These are phyloP conservation scores for Paspalum vaginatum DNA, from an alignment of 176 grass and related monocot genomes.

Conservation along the genomic window DNA sequence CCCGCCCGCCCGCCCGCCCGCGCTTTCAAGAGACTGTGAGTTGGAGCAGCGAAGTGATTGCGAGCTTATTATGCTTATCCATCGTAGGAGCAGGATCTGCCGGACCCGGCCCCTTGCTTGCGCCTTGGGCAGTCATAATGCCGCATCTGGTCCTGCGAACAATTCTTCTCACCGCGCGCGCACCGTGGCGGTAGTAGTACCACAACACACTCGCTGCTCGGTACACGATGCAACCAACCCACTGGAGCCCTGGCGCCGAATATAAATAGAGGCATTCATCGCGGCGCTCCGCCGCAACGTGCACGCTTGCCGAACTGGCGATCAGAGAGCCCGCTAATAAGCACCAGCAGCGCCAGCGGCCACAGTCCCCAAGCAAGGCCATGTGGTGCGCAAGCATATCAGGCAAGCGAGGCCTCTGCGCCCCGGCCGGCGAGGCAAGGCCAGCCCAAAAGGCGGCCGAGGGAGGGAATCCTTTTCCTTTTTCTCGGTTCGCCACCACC, in stretches of 20 bases:
- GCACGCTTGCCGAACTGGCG: conserved; percentile 34
- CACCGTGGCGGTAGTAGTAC: neutral
- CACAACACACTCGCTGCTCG: too few species aligned
- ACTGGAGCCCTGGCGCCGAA: neutral
- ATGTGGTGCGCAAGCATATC: conserved; percentile 22
- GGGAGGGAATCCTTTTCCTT: conserved; percentile 29
- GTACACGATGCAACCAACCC: conserved; percentile 10
- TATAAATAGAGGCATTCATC: neutral
- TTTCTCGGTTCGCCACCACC: neutral
- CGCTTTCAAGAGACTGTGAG: neutral
- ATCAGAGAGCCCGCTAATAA: too few species aligned
- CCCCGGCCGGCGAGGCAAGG: neutral
- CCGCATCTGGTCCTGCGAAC: neutral
- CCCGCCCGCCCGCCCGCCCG: too few species aligned
- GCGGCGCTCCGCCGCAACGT: neutral
- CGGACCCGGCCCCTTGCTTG: neutral
- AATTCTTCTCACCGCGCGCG: neutral
- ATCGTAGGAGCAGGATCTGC: neutral
- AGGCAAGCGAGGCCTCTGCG: neutral
- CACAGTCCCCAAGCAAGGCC: neutral
- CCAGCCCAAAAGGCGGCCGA: conserved; percentile 36
- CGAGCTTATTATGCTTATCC: conserved; percentile 1
- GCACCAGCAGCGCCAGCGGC: neutral
- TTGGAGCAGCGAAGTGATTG: conserved; percentile 28
- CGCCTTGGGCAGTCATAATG: neutral